Evolutionary conservation across 2,329 filamentous ascomycete genomes (phyloP), one percentile per base, ranked within the genome.

Genomic region (Colletotrichum noveboracense): DNA sequence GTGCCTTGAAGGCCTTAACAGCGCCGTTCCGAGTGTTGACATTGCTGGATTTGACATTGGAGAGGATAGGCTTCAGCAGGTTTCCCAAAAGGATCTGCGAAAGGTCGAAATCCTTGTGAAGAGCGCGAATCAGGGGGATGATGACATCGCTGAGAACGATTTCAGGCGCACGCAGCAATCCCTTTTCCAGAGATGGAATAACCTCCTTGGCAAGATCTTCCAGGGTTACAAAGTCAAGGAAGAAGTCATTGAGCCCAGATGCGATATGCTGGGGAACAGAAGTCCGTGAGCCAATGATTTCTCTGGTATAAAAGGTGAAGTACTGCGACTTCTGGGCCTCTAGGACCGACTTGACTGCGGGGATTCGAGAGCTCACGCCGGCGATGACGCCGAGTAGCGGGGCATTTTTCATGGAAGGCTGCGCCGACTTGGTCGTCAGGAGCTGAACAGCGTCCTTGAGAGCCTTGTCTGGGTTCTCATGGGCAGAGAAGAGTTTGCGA

Each of bases 41-140:
- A 83, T 98, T 98, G 81, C 94, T 96, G 2, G 97, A 98, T 84
- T 98, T 98, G 83, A 96, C 89, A 82, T 96, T 98, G 55, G 95
- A 93, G n/a, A 98, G 86, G 14, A 99, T 87, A 7, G 96, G 95
- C 83, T 98, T 98, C 48, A 97, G 85, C 43, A 99, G 88, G 76
- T 94, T 94, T 30, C 89, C 88, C 68, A 91, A 89, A 21, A 98
- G 88, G 6, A 94, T 86, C 48, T 92, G 90, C 10, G 96, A 96
- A 21, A 98, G 88, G 80, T 99, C 96, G 79, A 97, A 89, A 7
- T 87, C 87, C 32, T 86, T 82, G 2, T 95, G 92, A 8, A 99
- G 87, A 32, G 95, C 91, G 10, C 89, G 84, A 75, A 97, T 89
- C 61, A 98, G 88, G 14, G 94, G 92, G 7, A 93, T 91, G 66